Percentiles rank a stretch among this genome's conserved stretches.
Evolutionary conservation across 805 yeast species (phyloP).

Genomic region (Kregervanrija delftensis): DNA sequence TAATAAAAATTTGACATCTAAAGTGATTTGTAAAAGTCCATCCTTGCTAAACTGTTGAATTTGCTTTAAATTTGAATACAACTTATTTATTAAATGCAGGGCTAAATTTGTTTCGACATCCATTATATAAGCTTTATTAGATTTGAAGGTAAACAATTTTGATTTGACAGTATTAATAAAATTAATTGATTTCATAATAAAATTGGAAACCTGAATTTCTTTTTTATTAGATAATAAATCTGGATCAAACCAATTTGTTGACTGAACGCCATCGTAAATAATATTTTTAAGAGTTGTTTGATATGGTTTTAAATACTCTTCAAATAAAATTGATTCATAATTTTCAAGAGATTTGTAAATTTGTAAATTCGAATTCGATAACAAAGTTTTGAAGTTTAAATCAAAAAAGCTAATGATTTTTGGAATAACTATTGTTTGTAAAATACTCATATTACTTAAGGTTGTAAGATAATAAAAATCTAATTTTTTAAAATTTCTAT

Average conservation of each 20-base stretch:
- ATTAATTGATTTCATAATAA: constrained; percentile 19
- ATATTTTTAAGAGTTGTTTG: constrained; percentile 34
- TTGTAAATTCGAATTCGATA: constrained; percentile 36
- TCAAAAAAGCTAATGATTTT: constrained; percentile 43
- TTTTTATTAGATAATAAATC: constrained; percentile 2
- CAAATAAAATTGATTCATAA: constrained; percentile 48
- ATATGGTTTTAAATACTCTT: constrained; percentile 44
- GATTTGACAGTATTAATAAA: constrained; percentile 22
- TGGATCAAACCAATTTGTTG: constrained; percentile 34
- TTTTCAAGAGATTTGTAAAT: constrained; percentile 38
- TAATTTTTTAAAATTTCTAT: constrained; percentile 7
- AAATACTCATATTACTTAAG: constrained; percentile 45
- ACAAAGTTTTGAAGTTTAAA: constrained; percentile 37
- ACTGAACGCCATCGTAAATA: constrained; percentile 33
- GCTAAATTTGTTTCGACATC: constrained; percentile 19
- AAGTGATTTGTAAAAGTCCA: constrained; percentile 18
- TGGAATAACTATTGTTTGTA: constrained; percentile 42
- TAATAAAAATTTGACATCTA: constrained; percentile 19
- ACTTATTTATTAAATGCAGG: constrained; percentile 16
- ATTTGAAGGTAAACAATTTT: constrained; percentile 14
- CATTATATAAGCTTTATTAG: constrained; percentile 14
- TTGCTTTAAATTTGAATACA: constrained; percentile 15
- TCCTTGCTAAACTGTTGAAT: constrained; percentile 19
- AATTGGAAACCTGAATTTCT: constrained; percentile 15
- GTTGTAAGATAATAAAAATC: constrained; percentile 29